Conservation (phyloP, 768 basidiomycete genomes). For the Rubroboletus pulcherrimus region DNA sequence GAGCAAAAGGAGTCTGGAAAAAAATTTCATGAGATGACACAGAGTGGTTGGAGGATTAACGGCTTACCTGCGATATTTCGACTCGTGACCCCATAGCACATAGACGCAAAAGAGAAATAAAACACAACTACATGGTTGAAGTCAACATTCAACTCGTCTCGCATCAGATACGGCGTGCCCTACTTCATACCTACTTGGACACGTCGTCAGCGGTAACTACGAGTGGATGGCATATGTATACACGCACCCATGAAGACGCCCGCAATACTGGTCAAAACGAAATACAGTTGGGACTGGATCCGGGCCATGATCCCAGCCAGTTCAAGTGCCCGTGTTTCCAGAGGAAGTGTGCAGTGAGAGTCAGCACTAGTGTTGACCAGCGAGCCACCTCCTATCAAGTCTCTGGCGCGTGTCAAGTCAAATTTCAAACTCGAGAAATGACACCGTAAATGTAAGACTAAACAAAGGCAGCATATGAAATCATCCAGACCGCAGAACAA, state of each 20-base stretch:
- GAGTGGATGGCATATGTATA: not conserved
- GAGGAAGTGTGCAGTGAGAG: not conserved
- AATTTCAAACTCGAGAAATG: not conserved
- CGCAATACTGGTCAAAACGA: slow-evolving; percentile 6
- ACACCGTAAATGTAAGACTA: too few species aligned
- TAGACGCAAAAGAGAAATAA: slow-evolving; percentile 21
- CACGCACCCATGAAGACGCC: slow-evolving; percentile 14
- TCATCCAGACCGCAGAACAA: too few species aligned
- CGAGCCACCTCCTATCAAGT: not conserved
- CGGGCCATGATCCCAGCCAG: slow-evolving; percentile 1
- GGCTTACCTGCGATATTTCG: slow-evolving; percentile 1
- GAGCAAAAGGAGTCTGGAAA: slow-evolving; percentile 10
- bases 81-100: slow-evolving; percentile 11
- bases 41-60: not conserved
- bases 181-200: slow-evolving; percentile 17
- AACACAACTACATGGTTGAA: slow-evolving; percentile 2
- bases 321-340: not conserved
- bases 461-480: too few species aligned
- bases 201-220: not conserved
- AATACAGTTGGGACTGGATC: slow-evolving; percentile 3
- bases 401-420: not conserved
- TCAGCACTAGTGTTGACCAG: not conserved
- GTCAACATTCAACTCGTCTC: not conserved
- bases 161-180: not conserved
- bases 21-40: not conserved